phyloP scores from a whole-genome alignment of 1,284 basidiomycete species.

The Golubevia pallescens region DNA sequence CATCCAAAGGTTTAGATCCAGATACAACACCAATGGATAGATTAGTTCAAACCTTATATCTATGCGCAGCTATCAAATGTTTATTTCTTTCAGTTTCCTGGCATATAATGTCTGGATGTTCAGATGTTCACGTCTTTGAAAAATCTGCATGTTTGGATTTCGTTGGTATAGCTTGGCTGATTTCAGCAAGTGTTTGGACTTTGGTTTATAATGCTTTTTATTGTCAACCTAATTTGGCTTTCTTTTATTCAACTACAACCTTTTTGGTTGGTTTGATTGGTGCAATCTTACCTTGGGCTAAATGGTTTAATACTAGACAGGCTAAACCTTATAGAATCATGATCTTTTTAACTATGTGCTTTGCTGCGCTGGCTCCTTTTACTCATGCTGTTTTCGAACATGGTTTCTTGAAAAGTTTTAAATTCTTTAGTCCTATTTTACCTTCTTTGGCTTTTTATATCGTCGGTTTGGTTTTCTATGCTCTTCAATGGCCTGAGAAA shows the following conservation, averaged over 20 bases:
- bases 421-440: conserved; percentile 53
- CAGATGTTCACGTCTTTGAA: conserved; percentile 46
- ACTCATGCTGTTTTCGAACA: conserved; percentile 53
- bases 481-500: conserved; percentile 53
- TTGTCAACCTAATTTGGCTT: conserved; percentile 58
- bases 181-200: conserved; percentile 57
- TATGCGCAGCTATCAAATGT: conserved; percentile 59
- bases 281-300: conserved; percentile 55
- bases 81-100: conserved; percentile 51
- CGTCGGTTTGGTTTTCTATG: conserved; percentile 52
- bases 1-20: conserved; percentile 38
- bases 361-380: conserved; percentile 51
- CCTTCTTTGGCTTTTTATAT: conserved; percentile 50
- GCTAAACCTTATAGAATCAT: conserved; percentile 48
- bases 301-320: conserved; percentile 56
- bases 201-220: conserved; percentile 61
- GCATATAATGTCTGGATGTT: conserved; percentile 62
- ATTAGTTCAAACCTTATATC: conserved; percentile 54
- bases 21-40: conserved; percentile 58
- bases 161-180: conserved; percentile 60
- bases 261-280: conserved; percentile 45
- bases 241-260: conserved; percentile 49
- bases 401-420: conserved; percentile 37
- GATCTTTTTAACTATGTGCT: conserved; percentile 55
- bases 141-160: conserved; percentile 62